Evolutionary conservation across 2,329 filamentous ascomycete genomes (phyloP), one percentile per base, ranked within the genome.

Genomic region (Penicillium sclerotiorum): DNA sequence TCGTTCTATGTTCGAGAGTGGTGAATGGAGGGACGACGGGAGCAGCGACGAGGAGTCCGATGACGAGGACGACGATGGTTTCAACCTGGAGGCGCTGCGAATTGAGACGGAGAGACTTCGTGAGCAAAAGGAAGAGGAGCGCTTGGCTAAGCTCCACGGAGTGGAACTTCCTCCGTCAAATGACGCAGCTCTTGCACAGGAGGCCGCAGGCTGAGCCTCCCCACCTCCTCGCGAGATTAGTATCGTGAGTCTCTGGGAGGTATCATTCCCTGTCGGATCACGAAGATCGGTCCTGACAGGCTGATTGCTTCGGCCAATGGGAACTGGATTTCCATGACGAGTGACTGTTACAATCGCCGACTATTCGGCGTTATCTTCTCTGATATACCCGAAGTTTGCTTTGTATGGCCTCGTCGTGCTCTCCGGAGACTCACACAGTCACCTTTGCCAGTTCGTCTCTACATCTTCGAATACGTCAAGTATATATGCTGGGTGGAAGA

Each of bases 1-100:
- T 65, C 85, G 92, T 75, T 90, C 91, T 7, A 80, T 99, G 74
- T 99, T 99, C 71, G 94, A 99, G 75, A 94, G 91, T 72, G 94
- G 94, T 64, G 92, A 95, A 71, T 99, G 93, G 93, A 79, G 85
- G 53, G 79, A 75, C 28, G 82, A 82, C 21, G 82, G 82, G 36
- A 82, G 82, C 39, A 86, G 87, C 28, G 82, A 81, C 25, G 84
- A 82, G 0, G 79, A 77, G 3, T 81, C 81, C 4, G 53, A 57
- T 25, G 84, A 84, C 15, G 85, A 85, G 13, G 25, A 28, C 9
- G 73, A 75, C 45, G 73, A 62, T 42, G 73, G 75, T 5, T 96
- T 86, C 85, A 95, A 96, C 65, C 73, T 96, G 62, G 86, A 90
- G 62, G 90, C 86, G 53, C 74, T 97, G 68, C 83, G 94, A 52